phyloP scores from a whole-genome alignment of 1,284 basidiomycete species.

The Peniophora sp. region DNA sequence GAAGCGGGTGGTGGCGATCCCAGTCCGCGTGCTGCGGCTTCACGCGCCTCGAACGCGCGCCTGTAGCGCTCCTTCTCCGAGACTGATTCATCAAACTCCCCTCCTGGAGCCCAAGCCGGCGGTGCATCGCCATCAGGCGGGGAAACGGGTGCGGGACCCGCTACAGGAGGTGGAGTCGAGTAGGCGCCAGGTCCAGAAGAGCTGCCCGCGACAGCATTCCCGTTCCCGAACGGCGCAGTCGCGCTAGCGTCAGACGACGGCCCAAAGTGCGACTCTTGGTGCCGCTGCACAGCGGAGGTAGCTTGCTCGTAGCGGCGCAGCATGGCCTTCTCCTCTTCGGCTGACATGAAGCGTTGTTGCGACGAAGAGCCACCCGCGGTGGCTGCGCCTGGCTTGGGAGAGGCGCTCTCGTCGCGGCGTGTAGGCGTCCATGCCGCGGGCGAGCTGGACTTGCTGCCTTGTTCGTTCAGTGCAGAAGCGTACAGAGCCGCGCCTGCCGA shows the following conservation, averaged over 20 bases:
- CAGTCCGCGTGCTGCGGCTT: slow-evolving; percentile 35
- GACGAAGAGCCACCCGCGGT: slow-evolving; percentile 1
- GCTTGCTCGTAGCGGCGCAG: slow-evolving; percentile 62
- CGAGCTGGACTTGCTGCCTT: slow-evolving; percentile 1
- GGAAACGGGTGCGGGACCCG: slow-evolving; percentile 7
- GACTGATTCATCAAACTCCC: slow-evolving; percentile 8
- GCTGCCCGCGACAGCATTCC: background rate
- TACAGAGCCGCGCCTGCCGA: slow-evolving; percentile 39
- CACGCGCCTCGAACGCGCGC: slow-evolving; percentile 54
- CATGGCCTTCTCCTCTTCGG: slow-evolving; percentile 57
- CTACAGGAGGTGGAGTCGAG: slow-evolving; percentile 44
- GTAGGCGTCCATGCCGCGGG: slow-evolving; percentile 2
- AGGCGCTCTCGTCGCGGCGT: background rate
- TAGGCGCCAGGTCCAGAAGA: slow-evolving; percentile 25
- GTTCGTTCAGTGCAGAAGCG: slow-evolving; percentile 30
- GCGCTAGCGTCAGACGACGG: slow-evolving; percentile 14
- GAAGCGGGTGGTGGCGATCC: slow-evolving; percentile 5
- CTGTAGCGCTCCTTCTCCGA: slow-evolving; percentile 40
- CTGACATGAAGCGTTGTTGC: slow-evolving; percentile 21
- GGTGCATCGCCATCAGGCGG: slow-evolving; percentile 10
- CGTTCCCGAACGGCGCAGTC: slow-evolving; percentile 6
- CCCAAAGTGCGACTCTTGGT: slow-evolving; percentile 28
- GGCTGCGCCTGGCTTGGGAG: background rate
- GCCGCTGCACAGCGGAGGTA: slow-evolving; percentile 57
- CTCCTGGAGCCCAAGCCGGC: slow-evolving; percentile 13